A percentile compares a stretch with the other conserved stretches of the same genome.
Evolutionary conservation across 495 filamentous ascomycete species (phyloP).

Genomic region (Xylaria sp.): DNA sequence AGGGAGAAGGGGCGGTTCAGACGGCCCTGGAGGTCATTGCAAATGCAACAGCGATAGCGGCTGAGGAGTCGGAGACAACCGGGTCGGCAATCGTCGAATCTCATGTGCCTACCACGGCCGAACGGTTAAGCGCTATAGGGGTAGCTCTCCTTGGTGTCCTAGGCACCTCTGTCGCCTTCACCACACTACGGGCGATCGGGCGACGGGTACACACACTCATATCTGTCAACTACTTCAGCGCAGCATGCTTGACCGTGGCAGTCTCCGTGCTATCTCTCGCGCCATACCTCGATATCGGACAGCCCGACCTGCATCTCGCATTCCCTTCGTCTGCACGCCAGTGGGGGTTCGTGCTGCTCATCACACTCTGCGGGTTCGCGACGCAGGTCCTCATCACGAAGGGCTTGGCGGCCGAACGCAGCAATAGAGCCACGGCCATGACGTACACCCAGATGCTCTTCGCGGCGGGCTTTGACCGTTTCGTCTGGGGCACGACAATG

Average conservation of each 20-base stretch:
- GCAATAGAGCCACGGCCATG: conserved; percentile 84
- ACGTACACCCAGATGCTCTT: conserved; percentile 93
- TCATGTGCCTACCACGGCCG: conserved; percentile 59
- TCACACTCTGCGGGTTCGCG: conserved; percentile 79
- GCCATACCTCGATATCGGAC: conserved; percentile 51
- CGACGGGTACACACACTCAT: conserved; percentile 83
- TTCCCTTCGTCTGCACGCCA: conserved; percentile 67
- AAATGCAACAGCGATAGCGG: conserved; percentile 35
- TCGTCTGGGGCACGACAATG: conserved; percentile 77
- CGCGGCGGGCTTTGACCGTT: conserved; percentile 80
- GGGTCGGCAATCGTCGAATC: conserved; percentile 33
- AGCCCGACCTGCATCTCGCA: conserved; percentile 64
- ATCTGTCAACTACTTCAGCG: conserved; percentile 84
- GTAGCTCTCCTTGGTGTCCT: conserved; percentile 81
- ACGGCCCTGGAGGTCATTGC: conserved; percentile 35
- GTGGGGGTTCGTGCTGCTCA: conserved; percentile 72
- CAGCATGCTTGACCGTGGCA: conserved; percentile 72
- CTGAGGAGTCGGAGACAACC: conserved; percentile 28
- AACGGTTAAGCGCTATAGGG: conserved; percentile 76
- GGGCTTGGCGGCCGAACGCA: conserved; percentile 71
- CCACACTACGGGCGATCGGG: conserved; percentile 84
- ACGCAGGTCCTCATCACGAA: conserved; percentile 90
- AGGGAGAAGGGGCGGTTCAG: conserved; percentile 29
- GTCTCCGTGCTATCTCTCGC: conserved; percentile 60
- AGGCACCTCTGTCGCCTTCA: conserved; percentile 78